Evolutionary conservation across 2,329 filamentous ascomycete genomes (phyloP), one percentile per base, ranked within the genome.

Genomic region (Diaporthe citri): DNA sequence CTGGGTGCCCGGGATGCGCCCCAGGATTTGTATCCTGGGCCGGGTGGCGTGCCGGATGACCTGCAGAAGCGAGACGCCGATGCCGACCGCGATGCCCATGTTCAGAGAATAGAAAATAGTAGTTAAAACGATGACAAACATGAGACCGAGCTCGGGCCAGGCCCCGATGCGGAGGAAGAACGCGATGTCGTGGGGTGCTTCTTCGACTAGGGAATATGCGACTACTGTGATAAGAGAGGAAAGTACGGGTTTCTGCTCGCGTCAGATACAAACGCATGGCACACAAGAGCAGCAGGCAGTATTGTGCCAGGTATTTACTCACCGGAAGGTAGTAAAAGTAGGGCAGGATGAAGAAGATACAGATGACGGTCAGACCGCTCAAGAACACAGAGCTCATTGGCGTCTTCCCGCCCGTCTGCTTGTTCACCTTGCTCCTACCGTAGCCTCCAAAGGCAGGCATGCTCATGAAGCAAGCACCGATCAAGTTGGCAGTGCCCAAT

Each of bases 301-400:
- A 25, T 57, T 56, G 39, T n/a, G n/a, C n/a, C 28, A 71, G 34
- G 13, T 15, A 34, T 59, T 7, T 8, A 89, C 94, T 85, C 85
- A 97, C 95, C n/a, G 97, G 97, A 62, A 99, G 90, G 82, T 95
- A 98, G 86, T 97, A 97, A 79, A 99, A 96, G 82, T 95, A 97
- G 0, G 96, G 96, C 39, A 98, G 86, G 60, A 98, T 86, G 80
- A 95, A 97, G 55, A 95, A 81, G 62, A 97, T 93, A 80, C 93
- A 95, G 64, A 97, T 84, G 31, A 98, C 86, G 0, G 96, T 95
- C 79, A 98, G 94, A 56, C 96, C 78, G 76, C 94, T 95, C 73
- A 99, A 85, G 67, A 98, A 91, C 51, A 99, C 90, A 77, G 94
- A 97, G 84, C 94, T 97, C 94, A 98, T 97, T 0, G 96, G 96